A percentile compares a stretch with the other conserved stretches of the same genome.
Evolutionary conservation across 805 yeast species (phyloP).

Genomic region (Saccharomycopsis sp.): DNA sequence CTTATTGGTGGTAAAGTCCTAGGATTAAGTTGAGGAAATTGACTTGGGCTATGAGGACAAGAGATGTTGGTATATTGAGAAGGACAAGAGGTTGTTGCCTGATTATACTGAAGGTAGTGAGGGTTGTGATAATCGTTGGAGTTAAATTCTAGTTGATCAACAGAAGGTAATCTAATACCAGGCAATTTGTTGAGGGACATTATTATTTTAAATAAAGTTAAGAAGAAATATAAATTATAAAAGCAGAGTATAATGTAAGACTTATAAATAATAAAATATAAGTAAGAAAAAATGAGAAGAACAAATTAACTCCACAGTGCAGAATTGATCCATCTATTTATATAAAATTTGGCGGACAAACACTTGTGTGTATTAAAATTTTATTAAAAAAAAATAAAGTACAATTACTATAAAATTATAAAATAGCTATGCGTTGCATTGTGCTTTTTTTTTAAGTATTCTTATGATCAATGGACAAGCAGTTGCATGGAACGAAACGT

Average conservation of each 20-base stretch:
- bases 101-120: not conserved
- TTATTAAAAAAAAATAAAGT: too few relatives aligned
- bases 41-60: constrained; percentile 1
- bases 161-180: constrained; percentile 18
- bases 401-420: too few relatives aligned
- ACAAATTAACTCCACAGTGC: not conserved
- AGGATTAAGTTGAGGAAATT: constrained; percentile 1
- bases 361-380: not conserved
- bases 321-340: not conserved
- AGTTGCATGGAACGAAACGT: too few relatives aligned
- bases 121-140: not conserved
- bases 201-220: not conserved
- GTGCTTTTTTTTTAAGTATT: too few relatives aligned
- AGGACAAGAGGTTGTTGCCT: not conserved
- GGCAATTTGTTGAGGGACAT: constrained; percentile 2
- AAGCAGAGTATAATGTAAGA: not conserved
- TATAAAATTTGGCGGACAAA: not conserved
- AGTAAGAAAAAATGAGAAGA: not conserved
- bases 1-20: constrained; percentile 14
- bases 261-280: not conserved
- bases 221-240: not conserved
- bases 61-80: not conserved
- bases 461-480: too few relatives aligned
- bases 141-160: constrained; percentile 12
- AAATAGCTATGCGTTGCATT: too few relatives aligned